These are phyloP conservation scores for Sarocladiaceae sp. DNA, from an alignment of 2,329 filamentous ascomycete species.

Conservation along the genomic window DNA sequence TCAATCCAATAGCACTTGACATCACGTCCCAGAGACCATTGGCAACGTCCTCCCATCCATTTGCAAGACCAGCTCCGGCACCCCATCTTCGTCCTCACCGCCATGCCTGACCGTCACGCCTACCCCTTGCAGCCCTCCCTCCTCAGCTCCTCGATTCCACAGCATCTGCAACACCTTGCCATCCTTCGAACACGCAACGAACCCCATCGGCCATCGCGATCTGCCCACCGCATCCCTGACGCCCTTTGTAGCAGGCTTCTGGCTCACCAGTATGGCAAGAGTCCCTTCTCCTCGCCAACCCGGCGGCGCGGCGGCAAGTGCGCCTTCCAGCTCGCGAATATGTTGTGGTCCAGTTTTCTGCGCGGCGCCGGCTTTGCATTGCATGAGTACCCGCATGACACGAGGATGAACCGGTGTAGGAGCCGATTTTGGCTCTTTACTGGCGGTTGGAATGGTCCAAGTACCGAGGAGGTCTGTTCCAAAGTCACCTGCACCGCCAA, in stretches of 20 bases:
- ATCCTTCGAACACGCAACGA: slow-evolving; percentile 51
- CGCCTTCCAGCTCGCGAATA: slow-evolving; percentile 73
- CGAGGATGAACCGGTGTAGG: slow-evolving; percentile 10
- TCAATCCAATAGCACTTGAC: too few species aligned
- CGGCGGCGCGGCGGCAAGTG: slow-evolving; percentile 64
- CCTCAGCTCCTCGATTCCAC: slow-evolving; percentile 62
- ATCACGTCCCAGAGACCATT: too few species aligned
- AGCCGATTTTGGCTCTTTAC: slow-evolving; percentile 8
- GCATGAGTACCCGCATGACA: slow-evolving; percentile 44
- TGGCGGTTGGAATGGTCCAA: slow-evolving; percentile 53
- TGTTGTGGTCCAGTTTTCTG: slow-evolving; percentile 49
- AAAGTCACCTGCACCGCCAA: slow-evolving; percentile 60
- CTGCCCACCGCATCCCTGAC: slow-evolving; percentile 64
- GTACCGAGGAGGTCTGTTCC: slow-evolving; percentile 70
- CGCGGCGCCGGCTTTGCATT: slow-evolving; percentile 61
- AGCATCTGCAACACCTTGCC: slow-evolving; percentile 61
- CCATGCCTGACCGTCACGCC: slow-evolving; percentile 42
- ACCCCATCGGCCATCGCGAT: slow-evolving; percentile 66
- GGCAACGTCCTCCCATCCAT: slow-evolving; percentile 39
- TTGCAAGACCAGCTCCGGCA: slow-evolving; percentile 42
- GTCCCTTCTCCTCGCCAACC: slow-evolving; percentile 63
- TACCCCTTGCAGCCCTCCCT: slow-evolving; percentile 55
- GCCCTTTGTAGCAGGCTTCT: slow-evolving; percentile 68
- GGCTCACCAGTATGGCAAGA: slow-evolving; percentile 65
- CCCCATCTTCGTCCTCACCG: slow-evolving; percentile 24